These are phyloP conservation scores for Cercospora nicotianae DNA, from an alignment of 2,329 filamentous ascomycete species.

Conservation along the genomic window DNA sequence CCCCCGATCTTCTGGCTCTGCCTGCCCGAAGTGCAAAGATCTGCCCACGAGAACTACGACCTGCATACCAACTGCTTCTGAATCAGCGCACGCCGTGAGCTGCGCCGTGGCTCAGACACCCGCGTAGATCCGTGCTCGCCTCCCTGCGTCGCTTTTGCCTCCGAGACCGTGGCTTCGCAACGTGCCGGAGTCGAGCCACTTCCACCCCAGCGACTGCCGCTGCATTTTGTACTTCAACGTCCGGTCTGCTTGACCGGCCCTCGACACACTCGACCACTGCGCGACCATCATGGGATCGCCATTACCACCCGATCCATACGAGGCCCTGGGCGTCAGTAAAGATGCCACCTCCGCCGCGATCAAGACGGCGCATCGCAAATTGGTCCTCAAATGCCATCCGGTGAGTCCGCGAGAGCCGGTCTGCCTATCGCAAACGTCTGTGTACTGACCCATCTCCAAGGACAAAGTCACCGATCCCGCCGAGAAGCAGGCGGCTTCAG, in stretches of 20 bases:
- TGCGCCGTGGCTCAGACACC: not conserved
- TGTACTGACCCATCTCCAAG: not conserved
- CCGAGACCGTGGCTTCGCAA: not conserved
- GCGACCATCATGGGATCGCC: constrained; percentile 24
- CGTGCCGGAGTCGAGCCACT: not conserved
- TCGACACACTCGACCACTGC: not conserved
- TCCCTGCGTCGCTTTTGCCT: constrained; percentile 5
- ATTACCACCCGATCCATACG: constrained; percentile 75
- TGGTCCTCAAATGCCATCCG: constrained; percentile 78
- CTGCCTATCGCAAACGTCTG: not conserved
- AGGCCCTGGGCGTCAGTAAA: constrained; percentile 70
- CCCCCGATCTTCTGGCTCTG: not conserved
- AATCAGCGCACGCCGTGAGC: not conserved
- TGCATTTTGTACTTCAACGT: constrained; percentile 7
- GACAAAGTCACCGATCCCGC: constrained; percentile 67
- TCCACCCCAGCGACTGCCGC: constrained; percentile 4
- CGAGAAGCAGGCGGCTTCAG: constrained; percentile 73
- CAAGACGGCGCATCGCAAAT: constrained; percentile 88
- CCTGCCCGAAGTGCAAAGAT: not conserved
- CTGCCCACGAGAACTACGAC: constrained; percentile 7
- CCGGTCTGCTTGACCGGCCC: constrained; percentile 21
- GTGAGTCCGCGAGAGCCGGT: not conserved
- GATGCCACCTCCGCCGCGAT: constrained; percentile 75
- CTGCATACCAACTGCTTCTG: constrained; percentile 3
- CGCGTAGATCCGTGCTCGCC: constrained; percentile 11